Evolutionary conservation across 768 basidiomycete species (phyloP).

Genomic region (Lanmaoa pseudosensibilis): DNA sequence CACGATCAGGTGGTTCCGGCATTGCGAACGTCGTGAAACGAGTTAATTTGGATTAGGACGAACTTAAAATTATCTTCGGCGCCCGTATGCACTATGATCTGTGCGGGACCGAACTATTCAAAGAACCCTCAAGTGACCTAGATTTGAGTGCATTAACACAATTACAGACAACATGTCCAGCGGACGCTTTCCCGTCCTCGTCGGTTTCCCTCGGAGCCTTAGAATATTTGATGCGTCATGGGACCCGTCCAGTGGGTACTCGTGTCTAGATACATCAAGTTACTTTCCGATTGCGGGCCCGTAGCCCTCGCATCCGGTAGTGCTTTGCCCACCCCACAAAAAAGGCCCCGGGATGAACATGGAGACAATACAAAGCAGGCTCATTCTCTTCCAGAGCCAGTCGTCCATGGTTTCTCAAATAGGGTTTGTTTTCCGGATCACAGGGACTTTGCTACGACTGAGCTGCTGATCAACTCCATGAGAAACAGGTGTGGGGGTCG

Average conservation of each 20-base stretch:
- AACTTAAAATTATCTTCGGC: slow-evolving; percentile 4
- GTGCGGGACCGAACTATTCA: slow-evolving; percentile 5
- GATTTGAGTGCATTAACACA: neutral
- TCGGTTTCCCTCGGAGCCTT: neutral
- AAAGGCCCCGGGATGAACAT: slow-evolving; percentile 24
- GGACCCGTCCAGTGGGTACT: neutral
- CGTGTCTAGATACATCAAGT: neutral
- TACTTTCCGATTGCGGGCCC: neutral
- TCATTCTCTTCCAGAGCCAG: slow-evolving; percentile 1
- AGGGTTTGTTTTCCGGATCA: neutral
- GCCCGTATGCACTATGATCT: neutral
- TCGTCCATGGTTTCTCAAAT: neutral
- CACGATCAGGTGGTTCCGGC: neutral
- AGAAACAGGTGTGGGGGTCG: slow-evolving; percentile 27
- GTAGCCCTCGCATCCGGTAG: neutral
- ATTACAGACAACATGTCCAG: neutral
- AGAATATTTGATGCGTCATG: neutral
- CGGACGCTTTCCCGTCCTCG: neutral
- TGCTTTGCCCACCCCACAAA: slow-evolving; percentile 7
- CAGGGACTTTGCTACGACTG: neutral
- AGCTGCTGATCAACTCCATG: slow-evolving; percentile 11
- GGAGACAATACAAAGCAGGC: slow-evolving; percentile 39
- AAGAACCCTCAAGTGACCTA: neutral
- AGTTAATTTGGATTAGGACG: neutral
- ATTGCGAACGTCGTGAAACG: neutral